Conservation (phyloP, 352 stramenopile genomes). For the Pythium rhizo-oryzae region DNA sequence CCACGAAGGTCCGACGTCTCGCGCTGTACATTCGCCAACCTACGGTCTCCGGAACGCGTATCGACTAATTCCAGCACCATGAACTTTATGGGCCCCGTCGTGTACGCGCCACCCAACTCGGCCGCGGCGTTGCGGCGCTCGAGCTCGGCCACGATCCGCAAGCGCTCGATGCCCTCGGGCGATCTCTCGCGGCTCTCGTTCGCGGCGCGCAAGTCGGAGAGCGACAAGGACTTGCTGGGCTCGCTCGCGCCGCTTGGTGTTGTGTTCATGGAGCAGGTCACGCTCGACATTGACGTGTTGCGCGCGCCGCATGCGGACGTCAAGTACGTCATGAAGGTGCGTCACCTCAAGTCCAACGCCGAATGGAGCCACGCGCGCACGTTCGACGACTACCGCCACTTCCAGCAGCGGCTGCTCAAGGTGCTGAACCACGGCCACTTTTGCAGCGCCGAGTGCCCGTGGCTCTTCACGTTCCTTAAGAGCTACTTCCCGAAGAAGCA, state of each 20-base stretch:
- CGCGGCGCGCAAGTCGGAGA: constrained; percentile 30
- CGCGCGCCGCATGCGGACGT: constrained; percentile 54
- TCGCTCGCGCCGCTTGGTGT: constrained; percentile 42
- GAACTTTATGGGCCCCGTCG: constrained; percentile 21
- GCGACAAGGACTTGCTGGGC: constrained; percentile 29
- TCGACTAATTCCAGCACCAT: constrained; percentile 1
- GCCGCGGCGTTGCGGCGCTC: constrained; percentile 13
- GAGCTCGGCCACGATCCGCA: constrained; percentile 18
- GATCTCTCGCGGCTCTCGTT: constrained; percentile 21
- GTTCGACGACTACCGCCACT: constrained; percentile 76
- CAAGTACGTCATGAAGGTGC: constrained; percentile 64
- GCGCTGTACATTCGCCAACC: not conserved
- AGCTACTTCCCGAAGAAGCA: constrained; percentile 80
- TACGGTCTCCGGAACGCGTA: not conserved
- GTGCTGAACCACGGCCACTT: constrained; percentile 72
- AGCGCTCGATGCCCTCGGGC: constrained; percentile 18
- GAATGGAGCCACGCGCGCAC: constrained; percentile 53
- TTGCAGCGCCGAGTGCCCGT: constrained; percentile 70
- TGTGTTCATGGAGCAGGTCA: constrained; percentile 57
- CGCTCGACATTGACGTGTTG: constrained; percentile 44
- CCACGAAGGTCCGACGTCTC: not conserved
- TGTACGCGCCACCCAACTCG: constrained; percentile 19
- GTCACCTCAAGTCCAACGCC: constrained; percentile 34
- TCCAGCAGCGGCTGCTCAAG: constrained; percentile 72
- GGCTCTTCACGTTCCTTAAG: constrained; percentile 73